Conservation (phyloP, 75 land plant species). For the Pinus taeda region DNA sequence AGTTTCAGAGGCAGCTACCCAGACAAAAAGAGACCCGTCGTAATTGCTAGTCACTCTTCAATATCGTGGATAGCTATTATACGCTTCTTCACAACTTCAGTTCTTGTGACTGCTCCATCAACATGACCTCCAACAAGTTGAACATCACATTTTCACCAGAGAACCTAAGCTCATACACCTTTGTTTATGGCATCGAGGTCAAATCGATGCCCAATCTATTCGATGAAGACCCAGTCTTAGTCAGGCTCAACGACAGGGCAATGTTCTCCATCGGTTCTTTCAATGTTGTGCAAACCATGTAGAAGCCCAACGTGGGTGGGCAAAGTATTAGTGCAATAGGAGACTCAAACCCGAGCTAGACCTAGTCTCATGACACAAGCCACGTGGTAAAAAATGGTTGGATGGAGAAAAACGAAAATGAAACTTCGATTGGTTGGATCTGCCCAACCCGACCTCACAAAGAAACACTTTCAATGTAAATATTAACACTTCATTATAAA, state of each 20-base stretch:
- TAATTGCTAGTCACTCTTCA: too few relatives aligned
- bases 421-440: too few relatives aligned
- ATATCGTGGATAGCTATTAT: too few relatives aligned
- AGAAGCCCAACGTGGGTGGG: constrained; percentile 87
- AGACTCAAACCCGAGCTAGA: constrained; percentile 61
- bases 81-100: constrained; percentile 47
- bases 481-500: too few relatives aligned
- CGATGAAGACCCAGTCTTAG: neutral
- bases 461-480: too few relatives aligned
- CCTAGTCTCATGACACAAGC: constrained; percentile 50
- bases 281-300: constrained; percentile 60
- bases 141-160: constrained; percentile 57
- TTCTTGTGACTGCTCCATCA: constrained; percentile 62
- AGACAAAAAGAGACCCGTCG: too few relatives aligned
- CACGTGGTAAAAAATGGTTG: too few relatives aligned
- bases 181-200: constrained; percentile 77
- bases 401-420: too few relatives aligned
- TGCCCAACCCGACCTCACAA: too few relatives aligned
- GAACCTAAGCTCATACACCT: constrained; percentile 26
- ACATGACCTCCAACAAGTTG: constrained; percentile 23
- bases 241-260: constrained; percentile 7
- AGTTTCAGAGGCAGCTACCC: too few relatives aligned
- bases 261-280: constrained; percentile 2
- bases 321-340: constrained; percentile 25
- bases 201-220: constrained; percentile 54